Conservation (phyloP, 345 rosid species). For the Anacardium occidentale region DNA sequence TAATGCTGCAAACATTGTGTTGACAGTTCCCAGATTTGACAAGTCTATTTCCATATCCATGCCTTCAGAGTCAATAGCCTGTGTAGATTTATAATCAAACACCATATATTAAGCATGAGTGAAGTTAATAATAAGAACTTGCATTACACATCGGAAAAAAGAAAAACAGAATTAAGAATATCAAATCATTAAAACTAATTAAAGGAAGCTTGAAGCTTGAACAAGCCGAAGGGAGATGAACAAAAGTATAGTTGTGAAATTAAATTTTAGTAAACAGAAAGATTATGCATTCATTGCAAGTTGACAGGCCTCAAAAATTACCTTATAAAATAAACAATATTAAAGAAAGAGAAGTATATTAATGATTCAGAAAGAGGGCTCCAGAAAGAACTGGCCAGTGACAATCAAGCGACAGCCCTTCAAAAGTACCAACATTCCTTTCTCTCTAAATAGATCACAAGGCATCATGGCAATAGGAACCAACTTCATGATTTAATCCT, state of each 20-base stretch:
- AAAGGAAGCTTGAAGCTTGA: neutral
- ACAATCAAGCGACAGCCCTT: neutral
- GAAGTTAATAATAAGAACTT: neutral
- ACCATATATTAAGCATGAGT: slow-evolving; percentile 1
- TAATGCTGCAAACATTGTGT: slow-evolving; percentile 97
- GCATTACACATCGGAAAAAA: neutral
- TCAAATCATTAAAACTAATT: neutral
- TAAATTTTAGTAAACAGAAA: neutral
- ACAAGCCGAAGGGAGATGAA: neutral
- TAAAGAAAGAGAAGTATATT: too few species aligned
- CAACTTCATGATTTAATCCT: neutral
- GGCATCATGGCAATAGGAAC: neutral
- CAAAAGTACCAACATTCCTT: neutral
- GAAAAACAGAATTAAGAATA: neutral
- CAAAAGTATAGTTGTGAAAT: neutral
- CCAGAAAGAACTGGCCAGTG: neutral
- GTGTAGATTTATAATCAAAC: slow-evolving; percentile 22
- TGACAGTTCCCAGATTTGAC: slow-evolving; percentile 96
- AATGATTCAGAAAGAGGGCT: too few species aligned
- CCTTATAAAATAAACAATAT: too few species aligned
- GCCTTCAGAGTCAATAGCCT: slow-evolving; percentile 87
- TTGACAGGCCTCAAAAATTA: neutral
- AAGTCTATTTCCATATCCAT: slow-evolving; percentile 98
- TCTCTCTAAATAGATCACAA: neutral
- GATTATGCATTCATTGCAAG: neutral